A percentile compares a stretch with the other conserved stretches of the same genome.
These are phyloP conservation scores for Tolypocladium tundrense DNA, from an alignment of 2,329 filamentous ascomycete species.

Conservation along the genomic window DNA sequence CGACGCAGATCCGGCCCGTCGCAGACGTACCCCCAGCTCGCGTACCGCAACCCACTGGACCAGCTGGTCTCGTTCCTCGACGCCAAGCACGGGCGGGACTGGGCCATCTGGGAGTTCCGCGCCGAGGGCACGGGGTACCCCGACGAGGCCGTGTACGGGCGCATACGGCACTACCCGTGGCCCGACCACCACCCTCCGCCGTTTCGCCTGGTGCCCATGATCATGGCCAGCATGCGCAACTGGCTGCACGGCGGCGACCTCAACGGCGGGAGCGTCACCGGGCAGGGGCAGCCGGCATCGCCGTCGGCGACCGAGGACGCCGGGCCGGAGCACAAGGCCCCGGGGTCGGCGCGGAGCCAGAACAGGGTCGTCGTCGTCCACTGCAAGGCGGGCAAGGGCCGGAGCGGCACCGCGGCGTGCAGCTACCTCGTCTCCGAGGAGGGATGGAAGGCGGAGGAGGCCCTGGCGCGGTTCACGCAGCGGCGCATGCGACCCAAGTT, in stretches of 20 bases:
- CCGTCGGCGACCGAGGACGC: background rate
- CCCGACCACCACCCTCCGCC: conserved; percentile 96
- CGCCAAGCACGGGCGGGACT: conserved; percentile 68
- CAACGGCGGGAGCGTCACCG: conserved; percentile 10
- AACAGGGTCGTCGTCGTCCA: conserved; percentile 78
- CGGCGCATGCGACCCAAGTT: conserved; percentile 83
- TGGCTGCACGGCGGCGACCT: conserved; percentile 56
- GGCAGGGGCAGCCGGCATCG: conserved; percentile 5
- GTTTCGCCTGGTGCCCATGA: conserved; percentile 77
- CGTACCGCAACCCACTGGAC: conserved; percentile 89
- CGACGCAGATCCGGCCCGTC: conserved; percentile 71
- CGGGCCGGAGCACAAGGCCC: background rate
- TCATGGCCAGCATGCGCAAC: conserved; percentile 86
- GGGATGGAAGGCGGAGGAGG: conserved; percentile 44
- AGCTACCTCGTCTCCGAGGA: conserved; percentile 87
- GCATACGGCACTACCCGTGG: conserved; percentile 88
- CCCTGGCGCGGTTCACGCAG: conserved; percentile 56
- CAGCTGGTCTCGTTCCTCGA: conserved; percentile 82
- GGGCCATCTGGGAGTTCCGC: conserved; percentile 97
- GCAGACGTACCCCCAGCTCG: conserved; percentile 78
- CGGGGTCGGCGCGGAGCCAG: conserved; percentile 16
- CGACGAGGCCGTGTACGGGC: conserved; percentile 74
- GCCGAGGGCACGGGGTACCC: conserved; percentile 95
- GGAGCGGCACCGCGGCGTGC: conserved; percentile 80
- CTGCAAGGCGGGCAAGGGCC: conserved; percentile 93